Evolutionary conservation across 345 rosid genomes (phyloP).

Genomic region (Syzygium jambos): DNA sequence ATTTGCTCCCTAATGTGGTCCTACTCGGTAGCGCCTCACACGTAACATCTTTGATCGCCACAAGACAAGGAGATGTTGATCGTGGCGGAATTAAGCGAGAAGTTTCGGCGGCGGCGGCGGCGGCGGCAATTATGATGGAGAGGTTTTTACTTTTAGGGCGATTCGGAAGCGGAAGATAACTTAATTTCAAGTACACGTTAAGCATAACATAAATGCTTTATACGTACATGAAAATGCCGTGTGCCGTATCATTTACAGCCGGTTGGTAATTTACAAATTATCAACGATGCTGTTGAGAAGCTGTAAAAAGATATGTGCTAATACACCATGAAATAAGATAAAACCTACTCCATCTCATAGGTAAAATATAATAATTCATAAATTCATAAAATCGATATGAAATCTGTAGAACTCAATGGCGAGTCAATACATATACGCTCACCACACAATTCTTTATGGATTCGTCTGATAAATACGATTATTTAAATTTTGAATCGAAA

Average conservation of each 20-base stretch:
- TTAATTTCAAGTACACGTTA: not conserved
- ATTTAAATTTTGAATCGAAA: not conserved
- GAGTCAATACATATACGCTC: not conserved
- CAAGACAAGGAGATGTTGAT: not conserved
- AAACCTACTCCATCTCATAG: not conserved
- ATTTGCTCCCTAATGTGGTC: no score
- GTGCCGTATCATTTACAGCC: not conserved
- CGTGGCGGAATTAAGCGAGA: not conserved
- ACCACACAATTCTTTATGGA: not conserved
- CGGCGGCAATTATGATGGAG: not conserved
- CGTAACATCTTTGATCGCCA: not conserved
- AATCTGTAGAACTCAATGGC: not conserved
- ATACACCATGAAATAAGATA: not conserved
- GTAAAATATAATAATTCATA: not conserved
- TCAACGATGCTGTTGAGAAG: not conserved
- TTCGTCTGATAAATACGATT: not conserved
- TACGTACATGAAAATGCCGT: not conserved
- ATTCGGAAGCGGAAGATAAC: not conserved
- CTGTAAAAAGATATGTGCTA: not conserved
- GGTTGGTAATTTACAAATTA: not conserved
- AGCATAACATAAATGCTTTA: not conserved
- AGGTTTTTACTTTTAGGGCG: not conserved
- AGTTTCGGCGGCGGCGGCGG: not conserved
- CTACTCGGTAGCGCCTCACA: no score
- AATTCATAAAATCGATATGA: not conserved